Evolutionary conservation across 1,284 basidiomycete genomes (phyloP), one percentile per base, ranked within the genome.

Genomic region (Bjerkandera adusta): DNA sequence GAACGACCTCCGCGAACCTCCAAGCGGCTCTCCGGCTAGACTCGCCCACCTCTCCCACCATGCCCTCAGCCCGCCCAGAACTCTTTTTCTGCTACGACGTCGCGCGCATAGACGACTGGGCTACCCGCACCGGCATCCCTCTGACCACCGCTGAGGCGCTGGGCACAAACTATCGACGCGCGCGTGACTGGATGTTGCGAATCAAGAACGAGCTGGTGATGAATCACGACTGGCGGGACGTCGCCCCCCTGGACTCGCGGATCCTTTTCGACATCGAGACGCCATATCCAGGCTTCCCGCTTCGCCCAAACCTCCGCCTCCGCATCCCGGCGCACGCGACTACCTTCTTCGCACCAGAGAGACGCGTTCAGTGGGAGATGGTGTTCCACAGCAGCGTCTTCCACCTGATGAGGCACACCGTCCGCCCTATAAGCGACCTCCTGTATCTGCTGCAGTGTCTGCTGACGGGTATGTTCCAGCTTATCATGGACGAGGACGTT

Each of bases 351-450:
- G 85, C 83, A 43, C 85, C 86, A 11, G 85, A 89, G 63, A 72
- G 88, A 56, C 77, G 85, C 52, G 77, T 89, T 36, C 87, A 89
- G 60, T 90, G 88, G 87, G 81, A 90, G 64, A 89, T 90, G 87
- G 85, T 89, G 54, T 90, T 90, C 63, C 86, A 90, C 64, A 81
- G 79, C 59, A 85, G 88, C 62, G 80, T 83, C 48, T 90, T 89
- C 69, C 85, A 85, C 54, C 83, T 81, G 35, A 77, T 89, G 53
- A 77, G 87, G 36, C 85, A 87, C 66, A 81, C 85, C 59, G 81
- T 84, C 46, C 79, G 81, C 33, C 84, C 87, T 41, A 77, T 90
- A 64, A 80, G 77, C 64, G 87, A 89, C 67, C 81, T 89, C 56
- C 72, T 90, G 50, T 77, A 81, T 63, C 74, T 90, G 51, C 67